phyloP scores from a whole-genome alignment of 2,329 filamentous ascomycete genomes.

The Aureobasidium pullulans region DNA sequence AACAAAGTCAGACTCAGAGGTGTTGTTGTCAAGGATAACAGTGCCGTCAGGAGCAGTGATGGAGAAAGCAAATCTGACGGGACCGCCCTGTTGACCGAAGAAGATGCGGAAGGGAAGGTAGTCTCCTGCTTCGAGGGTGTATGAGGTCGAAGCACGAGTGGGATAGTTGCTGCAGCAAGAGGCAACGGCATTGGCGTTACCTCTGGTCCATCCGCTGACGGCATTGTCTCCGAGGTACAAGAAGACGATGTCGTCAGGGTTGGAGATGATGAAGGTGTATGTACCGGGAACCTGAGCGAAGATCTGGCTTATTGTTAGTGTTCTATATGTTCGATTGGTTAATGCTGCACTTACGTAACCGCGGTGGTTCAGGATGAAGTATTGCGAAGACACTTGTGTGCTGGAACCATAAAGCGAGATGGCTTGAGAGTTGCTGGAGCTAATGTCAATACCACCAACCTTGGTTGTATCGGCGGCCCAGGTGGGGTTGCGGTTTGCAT shows the following conservation, averaged over 20 bases:
- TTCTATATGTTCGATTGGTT: not conserved
- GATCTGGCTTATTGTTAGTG: not conserved
- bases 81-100: slow-evolving; percentile 3
- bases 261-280: slow-evolving; percentile 20
- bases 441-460: not conserved
- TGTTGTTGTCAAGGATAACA: slow-evolving; percentile 9
- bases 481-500: not conserved
- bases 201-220: slow-evolving; percentile 17
- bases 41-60: slow-evolving; percentile 9
- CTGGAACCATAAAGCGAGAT: not conserved
- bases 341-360: slow-evolving; percentile 15
- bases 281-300: slow-evolving; percentile 16
- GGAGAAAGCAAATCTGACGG: not conserved
- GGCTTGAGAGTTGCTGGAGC: not conserved
- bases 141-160: not conserved
- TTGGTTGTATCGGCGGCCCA: not conserved
- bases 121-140: not conserved
- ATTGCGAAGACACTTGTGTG: not conserved
- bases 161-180: not conserved
- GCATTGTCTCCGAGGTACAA: slow-evolving; percentile 20
- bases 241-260: slow-evolving; percentile 21
- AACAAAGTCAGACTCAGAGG: not conserved
- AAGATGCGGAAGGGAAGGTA: slow-evolving; percentile 13
- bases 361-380: slow-evolving; percentile 19
- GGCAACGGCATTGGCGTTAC: slow-evolving; percentile 16